Conservation (phyloP, 768 basidiomycete genomes). For the Tephrocybe sp. region DNA sequence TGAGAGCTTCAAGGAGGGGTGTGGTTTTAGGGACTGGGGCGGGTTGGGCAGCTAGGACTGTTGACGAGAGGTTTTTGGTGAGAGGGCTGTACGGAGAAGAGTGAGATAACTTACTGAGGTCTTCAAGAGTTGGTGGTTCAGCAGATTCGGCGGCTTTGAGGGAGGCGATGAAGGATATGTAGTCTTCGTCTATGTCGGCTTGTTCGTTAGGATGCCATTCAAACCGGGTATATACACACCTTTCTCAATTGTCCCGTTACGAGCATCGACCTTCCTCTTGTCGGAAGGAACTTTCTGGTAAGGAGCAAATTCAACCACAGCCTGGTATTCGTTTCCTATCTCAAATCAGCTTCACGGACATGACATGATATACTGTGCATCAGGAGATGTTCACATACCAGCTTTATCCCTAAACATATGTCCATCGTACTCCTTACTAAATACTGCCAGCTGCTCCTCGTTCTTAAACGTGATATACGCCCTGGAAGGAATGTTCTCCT, state of each 20-base stretch:
- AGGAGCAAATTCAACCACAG: conserved; percentile 92
- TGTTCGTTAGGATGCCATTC: too few relatives aligned
- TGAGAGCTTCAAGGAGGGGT: conserved; percentile 90
- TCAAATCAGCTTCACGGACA: not conserved
- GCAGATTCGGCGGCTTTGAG: conserved; percentile 50
- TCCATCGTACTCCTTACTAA: conserved; percentile 87
- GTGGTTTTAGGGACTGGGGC: conserved; percentile 75
- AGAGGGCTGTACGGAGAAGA: not conserved
- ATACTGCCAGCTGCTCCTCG: conserved; percentile 67
- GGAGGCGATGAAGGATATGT: conserved; percentile 75
- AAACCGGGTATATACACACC: conserved; percentile 49
- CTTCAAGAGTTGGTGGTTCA: conserved; percentile 66
- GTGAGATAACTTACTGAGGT: conserved; percentile 46
- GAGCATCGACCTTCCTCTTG: conserved; percentile 73
- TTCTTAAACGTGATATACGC: conserved; percentile 91
- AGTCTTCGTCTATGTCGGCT: conserved; percentile 93
- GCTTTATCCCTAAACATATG: conserved; percentile 91
- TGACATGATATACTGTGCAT: not conserved
- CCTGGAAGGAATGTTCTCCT: conserved; percentile 83
- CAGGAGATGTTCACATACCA: conserved; percentile 48
- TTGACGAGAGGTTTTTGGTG: not conserved
- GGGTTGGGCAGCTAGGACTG: conserved; percentile 67
- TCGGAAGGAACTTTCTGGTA: conserved; percentile 83
- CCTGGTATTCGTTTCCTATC: conserved; percentile 83
- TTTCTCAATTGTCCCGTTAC: conserved; percentile 88